phyloP scores from a whole-genome alignment of 2,329 filamentous ascomycete species.

The Aspergillus uvarum region DNA sequence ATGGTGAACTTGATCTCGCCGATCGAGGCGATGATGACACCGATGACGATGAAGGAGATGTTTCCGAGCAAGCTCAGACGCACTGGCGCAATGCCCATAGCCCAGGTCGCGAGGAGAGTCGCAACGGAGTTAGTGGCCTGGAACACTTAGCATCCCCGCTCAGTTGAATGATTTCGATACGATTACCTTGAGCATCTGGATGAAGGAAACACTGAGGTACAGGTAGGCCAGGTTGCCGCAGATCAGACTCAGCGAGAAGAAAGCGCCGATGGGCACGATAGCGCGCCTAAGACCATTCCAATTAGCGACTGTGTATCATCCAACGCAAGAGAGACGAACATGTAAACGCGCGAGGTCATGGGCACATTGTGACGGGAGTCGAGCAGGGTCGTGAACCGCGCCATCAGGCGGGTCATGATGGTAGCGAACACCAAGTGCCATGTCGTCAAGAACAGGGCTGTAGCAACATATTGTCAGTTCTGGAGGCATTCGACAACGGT shows the following conservation, averaged over 20 bases:
- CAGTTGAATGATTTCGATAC: constrained; percentile 23
- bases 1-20: constrained; percentile 86
- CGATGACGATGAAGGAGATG: constrained; percentile 87
- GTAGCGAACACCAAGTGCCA: constrained; percentile 93
- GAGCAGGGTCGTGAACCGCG: constrained; percentile 80
- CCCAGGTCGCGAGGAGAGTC: constrained; percentile 84
- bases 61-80: constrained; percentile 86
- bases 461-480: constrained; percentile 5
- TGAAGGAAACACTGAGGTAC: constrained; percentile 93
- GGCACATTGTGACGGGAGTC: constrained; percentile 93
- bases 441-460: constrained; percentile 71
- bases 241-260: constrained; percentile 95
- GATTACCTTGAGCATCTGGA: constrained; percentile 93
- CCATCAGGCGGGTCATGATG: constrained; percentile 87
- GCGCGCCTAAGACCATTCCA: constrained; percentile 55
- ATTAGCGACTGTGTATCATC: neutral
- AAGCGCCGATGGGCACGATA: constrained; percentile 90
- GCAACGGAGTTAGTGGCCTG: constrained; percentile 91
- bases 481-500: neutral
- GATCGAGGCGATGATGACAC: constrained; percentile 88
- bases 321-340: constrained; percentile 39
- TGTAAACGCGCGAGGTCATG: constrained; percentile 89
- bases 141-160: constrained; percentile 17
- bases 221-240: constrained; percentile 95
- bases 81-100: constrained; percentile 74